A percentile compares a stretch with the other conserved stretches of the same genome.
Evolutionary conservation across 1,284 basidiomycete genomes (phyloP).

Genomic region (Clitocybe nebularis): DNA sequence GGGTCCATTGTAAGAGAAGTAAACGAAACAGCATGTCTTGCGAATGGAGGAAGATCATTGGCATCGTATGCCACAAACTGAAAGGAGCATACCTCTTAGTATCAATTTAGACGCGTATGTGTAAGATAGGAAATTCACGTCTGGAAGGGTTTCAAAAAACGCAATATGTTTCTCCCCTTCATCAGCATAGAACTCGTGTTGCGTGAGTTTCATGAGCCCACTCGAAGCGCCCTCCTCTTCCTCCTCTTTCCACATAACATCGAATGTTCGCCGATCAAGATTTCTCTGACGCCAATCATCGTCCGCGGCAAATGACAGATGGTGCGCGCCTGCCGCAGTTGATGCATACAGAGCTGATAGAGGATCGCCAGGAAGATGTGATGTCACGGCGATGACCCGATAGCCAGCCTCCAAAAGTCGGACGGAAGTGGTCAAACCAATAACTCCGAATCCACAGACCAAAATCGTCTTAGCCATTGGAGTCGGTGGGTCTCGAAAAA

Average conservation of each 20-base stretch:
- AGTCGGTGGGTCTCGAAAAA: no score
- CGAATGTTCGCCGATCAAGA: conserved; percentile 17
- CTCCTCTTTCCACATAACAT: conserved; percentile 21
- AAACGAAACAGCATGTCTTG: conserved; percentile 18
- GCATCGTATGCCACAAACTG: conserved; percentile 16
- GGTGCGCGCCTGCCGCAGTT: conserved; percentile 20
- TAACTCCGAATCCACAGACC: conserved; percentile 19
- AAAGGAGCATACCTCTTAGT: neutral
- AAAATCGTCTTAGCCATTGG: no score
- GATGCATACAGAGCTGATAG: conserved; percentile 18
- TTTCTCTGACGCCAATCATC: conserved; percentile 16
- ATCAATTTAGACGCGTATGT: neutral
- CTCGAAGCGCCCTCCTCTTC: conserved; percentile 12
- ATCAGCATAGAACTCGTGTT: conserved; percentile 18
- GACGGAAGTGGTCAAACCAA: conserved; percentile 20
- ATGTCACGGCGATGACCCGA: conserved; percentile 14
- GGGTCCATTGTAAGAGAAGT: conserved; percentile 21
- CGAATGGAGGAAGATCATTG: conserved; percentile 13
- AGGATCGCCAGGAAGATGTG: conserved; percentile 17
- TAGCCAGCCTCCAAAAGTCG: conserved; percentile 16
- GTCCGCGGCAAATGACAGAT: conserved; percentile 20
- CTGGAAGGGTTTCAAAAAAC: conserved; percentile 18
- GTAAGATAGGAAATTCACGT: conserved; percentile 8
- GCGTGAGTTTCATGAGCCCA: conserved; percentile 16
- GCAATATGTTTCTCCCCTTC: conserved; percentile 17